These are phyloP conservation scores for Cryoendolithus antarcticus DNA, from an alignment of 2,329 filamentous ascomycete genomes.

Conservation along the genomic window DNA sequence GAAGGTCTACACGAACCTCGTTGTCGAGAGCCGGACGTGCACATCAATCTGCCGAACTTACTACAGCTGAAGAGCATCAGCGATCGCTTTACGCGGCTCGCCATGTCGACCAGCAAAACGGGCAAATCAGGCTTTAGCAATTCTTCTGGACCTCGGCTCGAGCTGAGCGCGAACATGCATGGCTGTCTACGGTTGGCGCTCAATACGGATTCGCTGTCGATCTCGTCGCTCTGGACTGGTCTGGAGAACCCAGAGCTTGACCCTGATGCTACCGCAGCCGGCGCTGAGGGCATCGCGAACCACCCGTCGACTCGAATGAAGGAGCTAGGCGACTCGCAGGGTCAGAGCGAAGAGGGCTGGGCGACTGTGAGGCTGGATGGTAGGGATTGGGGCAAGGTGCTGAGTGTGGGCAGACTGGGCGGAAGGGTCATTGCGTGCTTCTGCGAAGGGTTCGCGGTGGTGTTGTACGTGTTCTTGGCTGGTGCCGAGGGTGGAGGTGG, in stretches of 20 bases:
- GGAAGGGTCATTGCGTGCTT: slow-evolving; percentile 90
- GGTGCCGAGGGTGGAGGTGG: slow-evolving; percentile 57
- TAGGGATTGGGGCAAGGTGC: slow-evolving; percentile 84
- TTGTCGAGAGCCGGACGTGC: slow-evolving; percentile 81
- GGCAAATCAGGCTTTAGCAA: slow-evolving; percentile 23
- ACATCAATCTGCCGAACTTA: slow-evolving; percentile 79
- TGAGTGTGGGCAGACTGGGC: slow-evolving; percentile 81
- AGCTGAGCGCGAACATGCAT: slow-evolving; percentile 89
- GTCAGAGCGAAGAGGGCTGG: slow-evolving; percentile 70
- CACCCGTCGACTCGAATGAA: slow-evolving; percentile 74
- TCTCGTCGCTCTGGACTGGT: slow-evolving; percentile 73
- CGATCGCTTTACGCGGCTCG: slow-evolving; percentile 86
- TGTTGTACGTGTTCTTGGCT: slow-evolving; percentile 70
- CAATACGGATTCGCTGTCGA: slow-evolving; percentile 69
- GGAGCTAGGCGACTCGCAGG: slow-evolving; percentile 39
- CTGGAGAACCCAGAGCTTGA: slow-evolving; percentile 82
- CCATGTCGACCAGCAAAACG: slow-evolving; percentile 31
- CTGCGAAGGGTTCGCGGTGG: slow-evolving; percentile 65
- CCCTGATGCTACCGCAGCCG: slow-evolving; percentile 55
- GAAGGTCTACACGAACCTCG: slow-evolving; percentile 87
- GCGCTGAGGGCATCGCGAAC: slow-evolving; percentile 55
- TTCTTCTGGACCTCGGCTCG: slow-evolving; percentile 50
- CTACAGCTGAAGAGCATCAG: slow-evolving; percentile 86
- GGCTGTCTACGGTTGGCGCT: slow-evolving; percentile 71
- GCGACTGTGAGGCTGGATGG: slow-evolving; percentile 84